phyloP scores from a whole-genome alignment of 169 alveolate species.

The Cryptosporidium viatorum region DNA sequence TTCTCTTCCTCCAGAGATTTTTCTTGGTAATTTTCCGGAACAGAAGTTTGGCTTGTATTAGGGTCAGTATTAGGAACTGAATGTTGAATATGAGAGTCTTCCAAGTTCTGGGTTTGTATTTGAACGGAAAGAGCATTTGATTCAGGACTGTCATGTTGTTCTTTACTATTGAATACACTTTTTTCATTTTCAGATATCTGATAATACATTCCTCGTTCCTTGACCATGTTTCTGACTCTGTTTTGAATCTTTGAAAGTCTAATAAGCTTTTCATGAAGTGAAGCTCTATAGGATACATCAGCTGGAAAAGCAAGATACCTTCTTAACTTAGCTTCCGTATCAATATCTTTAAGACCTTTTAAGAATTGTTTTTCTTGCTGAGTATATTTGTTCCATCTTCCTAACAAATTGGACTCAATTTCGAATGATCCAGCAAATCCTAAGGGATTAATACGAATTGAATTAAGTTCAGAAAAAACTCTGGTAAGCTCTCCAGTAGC shows the following conservation, averaged over 20 bases:
- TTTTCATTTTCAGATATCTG: background rate
- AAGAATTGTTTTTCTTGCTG: slow-evolving; percentile 1
- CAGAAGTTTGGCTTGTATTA: background rate
- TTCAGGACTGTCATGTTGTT: background rate
- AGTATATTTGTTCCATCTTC: slow-evolving; percentile 23
- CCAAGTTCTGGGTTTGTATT: background rate
- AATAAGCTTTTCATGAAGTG: background rate
- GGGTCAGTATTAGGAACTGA: background rate
- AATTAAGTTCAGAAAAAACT: slow-evolving; percentile 38
- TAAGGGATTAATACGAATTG: slow-evolving; percentile 30
- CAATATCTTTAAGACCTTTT: background rate
- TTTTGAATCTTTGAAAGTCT: slow-evolving; percentile 18
- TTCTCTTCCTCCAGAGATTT: background rate
- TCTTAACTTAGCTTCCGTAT: slow-evolving; percentile 1
- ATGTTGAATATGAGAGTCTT: background rate
- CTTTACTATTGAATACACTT: background rate
- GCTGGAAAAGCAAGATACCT: slow-evolving; percentile 54
- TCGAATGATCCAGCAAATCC: slow-evolving; percentile 15
- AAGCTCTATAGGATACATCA: slow-evolving; percentile 37
- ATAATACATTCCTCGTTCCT: slow-evolving; percentile 20
- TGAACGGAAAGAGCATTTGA: background rate
- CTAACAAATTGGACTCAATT: slow-evolving; percentile 3
- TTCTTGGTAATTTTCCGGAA: background rate
- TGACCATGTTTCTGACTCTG: slow-evolving; percentile 4
- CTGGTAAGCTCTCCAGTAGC: background rate